Evolutionary conservation across 1,284 basidiomycete species (phyloP).

Genomic region (Mycena citricolor): DNA sequence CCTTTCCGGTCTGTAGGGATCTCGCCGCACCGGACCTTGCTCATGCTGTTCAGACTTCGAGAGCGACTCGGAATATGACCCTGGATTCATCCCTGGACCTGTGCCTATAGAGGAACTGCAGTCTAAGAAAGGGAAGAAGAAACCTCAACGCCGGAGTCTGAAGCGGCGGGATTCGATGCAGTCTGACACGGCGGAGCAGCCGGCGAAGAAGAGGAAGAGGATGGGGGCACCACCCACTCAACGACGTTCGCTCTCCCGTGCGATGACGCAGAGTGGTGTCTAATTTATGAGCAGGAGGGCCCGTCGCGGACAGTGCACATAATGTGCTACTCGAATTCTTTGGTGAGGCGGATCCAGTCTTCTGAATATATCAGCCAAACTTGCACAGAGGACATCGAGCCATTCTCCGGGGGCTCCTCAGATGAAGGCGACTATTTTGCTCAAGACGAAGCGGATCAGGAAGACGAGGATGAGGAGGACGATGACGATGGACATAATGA

Average conservation of each 20-base stretch:
- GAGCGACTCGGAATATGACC: slow-evolving; percentile 49
- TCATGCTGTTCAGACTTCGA: slow-evolving; percentile 23
- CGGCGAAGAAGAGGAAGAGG: slow-evolving; percentile 17
- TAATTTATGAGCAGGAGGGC: slow-evolving; percentile 11
- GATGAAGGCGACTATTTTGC: too few relatives aligned
- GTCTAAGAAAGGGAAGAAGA: slow-evolving; percentile 33
- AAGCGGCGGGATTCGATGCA: slow-evolving; percentile 4
- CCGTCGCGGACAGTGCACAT: slow-evolving; percentile 10
- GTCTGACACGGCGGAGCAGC: slow-evolving; percentile 18
- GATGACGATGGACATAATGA: slow-evolving; percentile 31
- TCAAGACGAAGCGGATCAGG: slow-evolving; percentile 30
- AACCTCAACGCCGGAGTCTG: slow-evolving; percentile 21
- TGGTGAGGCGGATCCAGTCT: slow-evolving; percentile 27
- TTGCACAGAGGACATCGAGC: slow-evolving; percentile 33
- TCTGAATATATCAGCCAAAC: slow-evolving; percentile 24
- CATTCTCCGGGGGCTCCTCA: slow-evolving; percentile 50
- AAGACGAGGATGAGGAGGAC: slow-evolving; percentile 34
- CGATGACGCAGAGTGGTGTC: too few relatives aligned
- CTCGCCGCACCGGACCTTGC: neutral
- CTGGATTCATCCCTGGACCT: slow-evolving; percentile 53
- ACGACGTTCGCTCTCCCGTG: too few relatives aligned
- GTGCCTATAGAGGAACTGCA: slow-evolving; percentile 40
- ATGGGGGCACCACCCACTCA: too few relatives aligned
- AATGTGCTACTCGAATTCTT: slow-evolving; percentile 42
- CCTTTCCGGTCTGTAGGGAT: slow-evolving; percentile 32